Evolutionary conservation across 176 grass and related monocot species (phyloP), one percentile per base, ranked within the genome.

Genomic region (Cenchrus purpureus): DNA sequence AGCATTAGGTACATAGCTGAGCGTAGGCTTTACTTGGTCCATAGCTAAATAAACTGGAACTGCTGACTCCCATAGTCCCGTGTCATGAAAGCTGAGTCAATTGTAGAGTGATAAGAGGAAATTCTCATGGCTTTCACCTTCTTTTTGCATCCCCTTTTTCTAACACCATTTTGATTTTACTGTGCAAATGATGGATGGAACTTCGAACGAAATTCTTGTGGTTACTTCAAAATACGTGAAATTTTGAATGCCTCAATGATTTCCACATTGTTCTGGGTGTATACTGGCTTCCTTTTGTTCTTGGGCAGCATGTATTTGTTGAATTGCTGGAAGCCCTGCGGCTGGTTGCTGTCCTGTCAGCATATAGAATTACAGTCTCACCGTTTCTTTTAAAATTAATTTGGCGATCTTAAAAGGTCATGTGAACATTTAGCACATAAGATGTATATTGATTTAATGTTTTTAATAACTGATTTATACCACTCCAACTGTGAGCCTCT

Each of bases 1-100:
- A 85, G 90, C 67, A 71, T 76, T 56, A 89, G 90, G 87, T 92
- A 90, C 74, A 90, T 86, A 95, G 78, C 62, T 86, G 74, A 87
- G 90, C 61, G 37, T 95, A 89, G 82, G 83, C 70, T 11, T 92
- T 88, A 83, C 25, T 56, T 71, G 77, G 81, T 73, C 22, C 66
- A 89, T 68, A 73, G 72, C 71, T 40, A 79, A 94, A 94, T 91
- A 91, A 94, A 82, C 65, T 74, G 5, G 6, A 13, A 58, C 13
- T 80, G 65, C 76, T 84, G 70, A 80, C 75, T 91, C 67, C 65
- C 1, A 54, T 87, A 80, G 68, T 91, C 67, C 65, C 0, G 61
- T 87, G 32, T 77, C 62, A 70, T 69, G 76, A 61, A 81, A 81
- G 85, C 76, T 80, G 76, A 91, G 87, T 84, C 63, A 83, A 87